A percentile compares a stretch with the other conserved stretches of the same genome.
Evolutionary conservation across 208 protist species (phyloP).

Genomic region (Tritrichomonas foetus): DNA sequence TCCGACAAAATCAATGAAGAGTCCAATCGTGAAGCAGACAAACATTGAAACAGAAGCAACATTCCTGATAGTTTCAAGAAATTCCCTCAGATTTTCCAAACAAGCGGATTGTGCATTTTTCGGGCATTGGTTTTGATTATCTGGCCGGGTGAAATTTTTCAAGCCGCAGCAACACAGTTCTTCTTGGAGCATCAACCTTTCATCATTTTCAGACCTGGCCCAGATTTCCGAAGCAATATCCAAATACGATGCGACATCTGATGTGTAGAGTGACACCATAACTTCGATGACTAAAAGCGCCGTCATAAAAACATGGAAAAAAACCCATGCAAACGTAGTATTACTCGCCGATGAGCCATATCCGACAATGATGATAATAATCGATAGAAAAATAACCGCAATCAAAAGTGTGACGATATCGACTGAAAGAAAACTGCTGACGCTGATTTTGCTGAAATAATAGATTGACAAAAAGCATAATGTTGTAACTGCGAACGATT

Average conservation of each 20-base stretch:
- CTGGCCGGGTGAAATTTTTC: not conserved
- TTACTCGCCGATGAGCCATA: not conserved
- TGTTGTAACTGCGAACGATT: not conserved
- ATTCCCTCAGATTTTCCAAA: not conserved
- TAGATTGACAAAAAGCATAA: not conserved
- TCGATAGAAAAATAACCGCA: not conserved
- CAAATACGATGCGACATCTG: not conserved
- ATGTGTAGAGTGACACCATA: not conserved
- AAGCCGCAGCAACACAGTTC: not conserved
- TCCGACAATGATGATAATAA: not conserved
- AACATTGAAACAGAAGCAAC: not conserved
- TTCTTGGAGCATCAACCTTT: not conserved
- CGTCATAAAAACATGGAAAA: not conserved
- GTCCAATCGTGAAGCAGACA: not conserved
- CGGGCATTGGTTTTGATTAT: not conserved
- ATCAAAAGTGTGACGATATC: not conserved
- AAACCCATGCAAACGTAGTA: not conserved
- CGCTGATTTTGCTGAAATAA: not conserved
- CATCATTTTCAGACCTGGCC: not conserved
- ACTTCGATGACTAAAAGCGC: not conserved
- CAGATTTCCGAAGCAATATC: not conserved
- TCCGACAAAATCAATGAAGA: conserved; percentile 9
- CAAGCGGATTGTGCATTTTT: not conserved
- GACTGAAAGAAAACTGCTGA: not conserved
- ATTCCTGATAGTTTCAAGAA: not conserved